A percentile compares a stretch with the other conserved stretches of the same genome.
Evolutionary conservation across 352 stramenopile species (phyloP).

Genomic region (Phytophthora constricta): DNA sequence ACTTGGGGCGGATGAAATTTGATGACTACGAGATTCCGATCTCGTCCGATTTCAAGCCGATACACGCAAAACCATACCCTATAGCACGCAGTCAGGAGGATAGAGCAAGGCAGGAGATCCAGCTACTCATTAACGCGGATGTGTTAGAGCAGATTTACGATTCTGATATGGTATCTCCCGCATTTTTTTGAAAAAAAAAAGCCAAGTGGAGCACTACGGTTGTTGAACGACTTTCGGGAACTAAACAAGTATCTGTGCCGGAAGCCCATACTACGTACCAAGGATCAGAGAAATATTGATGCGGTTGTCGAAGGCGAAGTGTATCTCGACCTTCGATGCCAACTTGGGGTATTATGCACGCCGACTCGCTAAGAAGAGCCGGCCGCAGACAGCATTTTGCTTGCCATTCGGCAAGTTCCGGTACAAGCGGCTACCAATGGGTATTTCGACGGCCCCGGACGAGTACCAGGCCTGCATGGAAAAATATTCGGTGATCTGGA

Average conservation of each 20-base stretch:
- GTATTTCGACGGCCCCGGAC: slow-evolving; percentile 8
- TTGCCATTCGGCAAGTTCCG: slow-evolving; percentile 9
- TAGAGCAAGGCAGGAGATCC: slow-evolving; percentile 1
- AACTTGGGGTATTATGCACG: slow-evolving; percentile 15
- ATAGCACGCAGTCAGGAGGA: background rate
- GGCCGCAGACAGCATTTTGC: background rate
- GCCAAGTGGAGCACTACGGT: background rate
- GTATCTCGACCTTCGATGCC: slow-evolving; percentile 2
- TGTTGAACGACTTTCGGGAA: slow-evolving; percentile 1
- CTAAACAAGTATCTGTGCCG: background rate
- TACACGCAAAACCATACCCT: slow-evolving; percentile 16
- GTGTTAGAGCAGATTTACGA: slow-evolving; percentile 21
- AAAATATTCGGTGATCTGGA: background rate
- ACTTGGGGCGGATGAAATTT: no score
- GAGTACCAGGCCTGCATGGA: slow-evolving; percentile 15
- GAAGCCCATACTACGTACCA: background rate
- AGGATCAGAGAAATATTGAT: slow-evolving; percentile 13
- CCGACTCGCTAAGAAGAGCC: background rate
- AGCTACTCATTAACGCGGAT: slow-evolving; percentile 8
- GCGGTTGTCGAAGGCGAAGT: background rate
- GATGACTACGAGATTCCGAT: background rate
- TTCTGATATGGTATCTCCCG: slow-evolving; percentile 16
- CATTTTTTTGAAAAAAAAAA: slow-evolving; percentile 14
- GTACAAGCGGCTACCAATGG: slow-evolving; percentile 12
- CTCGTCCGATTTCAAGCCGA: background rate